A percentile compares a stretch with the other conserved stretches of the same genome.
Conservation (phyloP, 2,329 filamentous ascomycete genomes). For the Paramyrothecium roridum region DNA sequence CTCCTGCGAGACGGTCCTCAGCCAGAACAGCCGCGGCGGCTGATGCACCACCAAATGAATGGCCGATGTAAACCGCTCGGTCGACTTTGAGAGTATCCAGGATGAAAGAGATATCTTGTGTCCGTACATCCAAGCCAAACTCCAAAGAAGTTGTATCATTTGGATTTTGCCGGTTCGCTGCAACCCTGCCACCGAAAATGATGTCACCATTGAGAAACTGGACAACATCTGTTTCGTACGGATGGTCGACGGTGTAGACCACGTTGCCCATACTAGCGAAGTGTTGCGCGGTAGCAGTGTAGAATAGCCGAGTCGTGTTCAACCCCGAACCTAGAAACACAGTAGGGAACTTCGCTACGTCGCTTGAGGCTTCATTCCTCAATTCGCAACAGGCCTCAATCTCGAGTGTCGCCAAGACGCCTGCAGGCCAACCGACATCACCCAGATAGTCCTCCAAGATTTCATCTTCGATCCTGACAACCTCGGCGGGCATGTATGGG, state of each 20-base stretch:
- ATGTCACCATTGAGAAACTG: constrained; percentile 32
- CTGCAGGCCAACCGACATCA: background rate
- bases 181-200: constrained; percentile 18
- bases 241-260: constrained; percentile 41
- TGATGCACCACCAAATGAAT: constrained; percentile 28
- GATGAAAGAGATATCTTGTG: constrained; percentile 23
- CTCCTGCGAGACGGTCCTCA: constrained; percentile 26
- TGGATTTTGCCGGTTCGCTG: no score
- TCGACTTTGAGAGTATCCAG: constrained; percentile 16
- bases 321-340: constrained; percentile 14
- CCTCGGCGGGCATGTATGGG: constrained; percentile 14
- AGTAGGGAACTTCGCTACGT: constrained; percentile 10
- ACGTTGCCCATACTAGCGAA: constrained; percentile 37
- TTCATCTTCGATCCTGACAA: constrained; percentile 11
- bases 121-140: constrained; percentile 15
- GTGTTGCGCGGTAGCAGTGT: constrained; percentile 33
- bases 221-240: constrained; percentile 37
- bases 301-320: constrained; percentile 27
- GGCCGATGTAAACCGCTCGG: constrained; percentile 25
- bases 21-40: constrained; percentile 23
- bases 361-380: no score
- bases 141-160: constrained; percentile 7
- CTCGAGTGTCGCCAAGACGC: background rate
- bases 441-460: constrained; percentile 8
- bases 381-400: background rate